Percentiles rank a stretch among this genome's conserved stretches.
Evolutionary conservation across 2,329 filamentous ascomycete genomes (phyloP).

Genomic region (Didymella pomorum): DNA sequence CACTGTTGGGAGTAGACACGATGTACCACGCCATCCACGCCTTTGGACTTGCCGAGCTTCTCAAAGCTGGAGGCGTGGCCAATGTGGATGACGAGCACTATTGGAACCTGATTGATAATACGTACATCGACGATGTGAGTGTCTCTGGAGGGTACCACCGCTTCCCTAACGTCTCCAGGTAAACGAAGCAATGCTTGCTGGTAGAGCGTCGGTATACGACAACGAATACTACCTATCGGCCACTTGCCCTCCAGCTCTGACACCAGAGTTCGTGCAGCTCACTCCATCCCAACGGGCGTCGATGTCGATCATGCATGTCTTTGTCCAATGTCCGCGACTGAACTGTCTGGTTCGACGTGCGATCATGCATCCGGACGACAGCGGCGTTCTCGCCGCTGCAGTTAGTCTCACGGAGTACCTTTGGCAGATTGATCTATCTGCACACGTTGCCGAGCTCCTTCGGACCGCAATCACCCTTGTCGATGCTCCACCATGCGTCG

Average conservation of each 20-base stretch:
- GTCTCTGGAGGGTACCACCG: neutral
- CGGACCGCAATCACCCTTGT: slow-evolving; percentile 24
- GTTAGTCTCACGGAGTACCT: slow-evolving; percentile 34
- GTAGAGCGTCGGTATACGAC: slow-evolving; percentile 40
- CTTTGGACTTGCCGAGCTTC: slow-evolving; percentile 37
- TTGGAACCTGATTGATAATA: slow-evolving; percentile 44
- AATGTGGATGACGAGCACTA: slow-evolving; percentile 39
- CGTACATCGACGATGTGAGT: slow-evolving; percentile 46
- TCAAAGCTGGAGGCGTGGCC: slow-evolving; percentile 32
- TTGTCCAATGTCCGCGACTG: slow-evolving; percentile 40
- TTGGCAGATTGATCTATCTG: slow-evolving; percentile 29
- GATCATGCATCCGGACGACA: slow-evolving; percentile 29
- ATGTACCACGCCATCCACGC: slow-evolving; percentile 43
- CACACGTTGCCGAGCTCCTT: slow-evolving; percentile 29
- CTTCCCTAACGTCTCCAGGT: slow-evolving; percentile 32
- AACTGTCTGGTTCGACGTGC: slow-evolving; percentile 33
- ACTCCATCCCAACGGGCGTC: slow-evolving; percentile 33
- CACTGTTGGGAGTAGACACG: slow-evolving; percentile 35
- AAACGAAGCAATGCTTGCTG: slow-evolving; percentile 39
- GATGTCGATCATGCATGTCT: slow-evolving; percentile 41
- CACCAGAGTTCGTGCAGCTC: slow-evolving; percentile 6
- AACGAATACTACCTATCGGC: slow-evolving; percentile 39
- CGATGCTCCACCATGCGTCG: slow-evolving; percentile 20
- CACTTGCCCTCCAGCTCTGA: slow-evolving; percentile 30
- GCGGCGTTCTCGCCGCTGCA: slow-evolving; percentile 29